Conservation (phyloP, 257 asterid genomes). For the Solanum phureja region DNA sequence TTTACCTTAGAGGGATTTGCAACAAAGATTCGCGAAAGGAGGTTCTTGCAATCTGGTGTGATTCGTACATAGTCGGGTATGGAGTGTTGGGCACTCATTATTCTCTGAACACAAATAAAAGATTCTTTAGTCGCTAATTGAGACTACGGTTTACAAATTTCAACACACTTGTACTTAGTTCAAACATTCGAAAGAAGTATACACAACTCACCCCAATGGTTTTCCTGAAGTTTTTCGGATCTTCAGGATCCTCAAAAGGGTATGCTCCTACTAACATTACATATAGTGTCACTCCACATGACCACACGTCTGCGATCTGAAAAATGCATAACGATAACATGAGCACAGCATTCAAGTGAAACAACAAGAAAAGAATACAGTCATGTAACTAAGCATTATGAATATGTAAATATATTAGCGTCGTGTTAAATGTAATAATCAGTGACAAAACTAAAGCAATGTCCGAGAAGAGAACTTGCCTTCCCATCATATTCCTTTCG, state of each 20-base stretch:
- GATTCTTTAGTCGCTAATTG: too few relatives aligned
- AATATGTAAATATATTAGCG: background rate
- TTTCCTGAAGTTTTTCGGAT: constrained; percentile 87
- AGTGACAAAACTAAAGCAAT: background rate
- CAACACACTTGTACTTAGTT: background rate
- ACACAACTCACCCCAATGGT: constrained; percentile 54
- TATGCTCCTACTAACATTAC: constrained; percentile 96
- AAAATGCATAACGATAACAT: background rate
- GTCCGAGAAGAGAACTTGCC: constrained; percentile 24
- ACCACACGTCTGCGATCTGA: constrained; percentile 97
- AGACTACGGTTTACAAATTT: too few relatives aligned
- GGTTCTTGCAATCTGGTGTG: too few relatives aligned
- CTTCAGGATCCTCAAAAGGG: constrained; percentile 92
- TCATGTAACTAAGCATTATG: too few relatives aligned
- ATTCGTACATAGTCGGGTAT: too few relatives aligned
- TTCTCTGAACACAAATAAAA: too few relatives aligned
- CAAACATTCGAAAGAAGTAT: background rate
- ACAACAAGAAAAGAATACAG: background rate
- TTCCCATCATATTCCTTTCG: constrained; percentile 96
- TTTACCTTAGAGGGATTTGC: too few relatives aligned
- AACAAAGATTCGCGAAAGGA: too few relatives aligned
- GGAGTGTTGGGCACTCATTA: too few relatives aligned
- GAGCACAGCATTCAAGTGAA: background rate
- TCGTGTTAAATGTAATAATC: background rate
- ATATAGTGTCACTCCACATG: constrained; percentile 90